Percentiles rank a stretch among this genome's conserved stretches.
These are phyloP conservation scores for Scutellaria minor DNA, from an alignment of 257 asterid species.

Conservation along the genomic window DNA sequence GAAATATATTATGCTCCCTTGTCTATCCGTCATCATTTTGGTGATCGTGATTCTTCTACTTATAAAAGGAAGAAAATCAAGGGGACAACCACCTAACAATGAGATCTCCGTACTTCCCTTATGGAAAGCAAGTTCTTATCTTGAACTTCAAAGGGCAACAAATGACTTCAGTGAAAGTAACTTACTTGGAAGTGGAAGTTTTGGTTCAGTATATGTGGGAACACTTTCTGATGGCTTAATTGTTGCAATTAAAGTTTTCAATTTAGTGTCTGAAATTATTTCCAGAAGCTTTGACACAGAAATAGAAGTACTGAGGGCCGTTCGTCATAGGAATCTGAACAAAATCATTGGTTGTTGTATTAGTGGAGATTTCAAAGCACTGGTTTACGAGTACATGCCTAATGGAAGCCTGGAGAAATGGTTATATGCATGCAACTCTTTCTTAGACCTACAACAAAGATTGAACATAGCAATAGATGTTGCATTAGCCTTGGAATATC, in stretches of 20 bases:
- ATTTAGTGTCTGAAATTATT: too few species aligned
- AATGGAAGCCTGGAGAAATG: too few species aligned
- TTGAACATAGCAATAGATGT: too few species aligned
- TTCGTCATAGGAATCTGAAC: too few species aligned
- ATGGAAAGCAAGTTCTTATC: conserved; percentile 45
- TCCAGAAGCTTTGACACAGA: too few species aligned
- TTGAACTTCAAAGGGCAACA: conserved; percentile 49
- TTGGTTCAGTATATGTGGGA: conserved; percentile 56
- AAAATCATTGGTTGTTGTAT: too few species aligned
- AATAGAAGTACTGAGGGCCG: too few species aligned
- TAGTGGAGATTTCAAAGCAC: too few species aligned
- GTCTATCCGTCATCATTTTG: conserved; percentile 6
- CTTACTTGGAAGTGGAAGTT: conserved; percentile 58
- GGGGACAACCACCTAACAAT: not conserved
- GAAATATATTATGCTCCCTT: conserved; percentile 31
- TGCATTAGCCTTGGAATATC: too few species aligned
- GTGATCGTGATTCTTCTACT: conserved; percentile 23
- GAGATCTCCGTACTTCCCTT: conserved; percentile 17
- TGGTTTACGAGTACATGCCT: too few species aligned
- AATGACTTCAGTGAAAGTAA: conserved; percentile 45
- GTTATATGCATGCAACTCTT: too few species aligned
- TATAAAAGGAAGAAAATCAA: conserved; percentile 15
- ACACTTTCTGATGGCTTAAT: conserved; percentile 38
- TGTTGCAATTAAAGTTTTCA: conserved; percentile 54
- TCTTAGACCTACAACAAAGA: too few species aligned